These are phyloP conservation scores for Hebeloma cylindrosporum DNA, from an alignment of 768 basidiomycete species.

Conservation along the genomic window DNA sequence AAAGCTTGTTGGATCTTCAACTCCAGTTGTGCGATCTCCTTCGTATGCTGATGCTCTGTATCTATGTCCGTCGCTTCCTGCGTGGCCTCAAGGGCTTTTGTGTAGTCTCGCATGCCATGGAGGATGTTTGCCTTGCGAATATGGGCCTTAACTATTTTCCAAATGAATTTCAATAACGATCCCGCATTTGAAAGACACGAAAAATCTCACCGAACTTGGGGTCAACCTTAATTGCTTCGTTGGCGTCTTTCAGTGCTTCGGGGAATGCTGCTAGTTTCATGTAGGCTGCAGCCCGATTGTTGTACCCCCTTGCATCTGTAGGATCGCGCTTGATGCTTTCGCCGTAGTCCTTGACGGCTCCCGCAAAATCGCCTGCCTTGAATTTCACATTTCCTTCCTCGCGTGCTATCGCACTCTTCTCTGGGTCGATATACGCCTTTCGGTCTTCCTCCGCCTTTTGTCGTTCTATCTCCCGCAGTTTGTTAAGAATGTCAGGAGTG, in stretches of 20 bases:
- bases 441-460: conserved; percentile 75
- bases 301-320: conserved; percentile 87
- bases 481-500: conserved; percentile 88
- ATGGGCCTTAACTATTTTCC: conserved; percentile 79
- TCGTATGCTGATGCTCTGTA: conserved; percentile 74
- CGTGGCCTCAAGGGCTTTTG: conserved; percentile 80
- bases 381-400: conserved; percentile 93
- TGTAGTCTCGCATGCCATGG: conserved; percentile 88
- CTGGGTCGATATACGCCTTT: conserved; percentile 85
- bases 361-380: conserved; percentile 90
- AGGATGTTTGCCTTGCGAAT: conserved; percentile 89
- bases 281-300: conserved; percentile 97
- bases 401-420: conserved; percentile 75
- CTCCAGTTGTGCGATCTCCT: conserved; percentile 82
- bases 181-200: neutral
- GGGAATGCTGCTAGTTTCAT: conserved; percentile 92
- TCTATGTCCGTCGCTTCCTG: conserved; percentile 81
- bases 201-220: conserved; percentile 67
- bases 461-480: conserved; percentile 83
- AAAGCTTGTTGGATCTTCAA: conserved; percentile 80
- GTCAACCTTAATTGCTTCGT: conserved; percentile 91
- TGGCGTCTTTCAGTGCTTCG: conserved; percentile 94
- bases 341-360: conserved; percentile 87
- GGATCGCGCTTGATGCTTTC: conserved; percentile 98
- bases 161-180: conserved; percentile 4